Evolutionary conservation across 2,329 filamentous ascomycete species (phyloP), one percentile per base, ranked within the genome.

Genomic region (Exserohilum rostratum): DNA sequence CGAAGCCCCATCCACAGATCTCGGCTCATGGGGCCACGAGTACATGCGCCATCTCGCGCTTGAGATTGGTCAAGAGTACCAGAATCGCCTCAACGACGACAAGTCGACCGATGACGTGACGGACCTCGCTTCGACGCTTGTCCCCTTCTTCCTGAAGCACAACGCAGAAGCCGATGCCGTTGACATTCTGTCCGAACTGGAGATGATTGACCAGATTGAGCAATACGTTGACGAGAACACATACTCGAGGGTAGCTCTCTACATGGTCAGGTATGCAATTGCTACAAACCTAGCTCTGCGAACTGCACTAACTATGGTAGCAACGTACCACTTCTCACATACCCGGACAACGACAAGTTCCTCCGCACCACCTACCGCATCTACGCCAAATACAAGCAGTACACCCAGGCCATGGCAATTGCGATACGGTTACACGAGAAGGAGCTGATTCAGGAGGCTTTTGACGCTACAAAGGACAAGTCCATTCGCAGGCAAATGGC

Each of bases 101-200:
- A 89, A 95, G 74, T 83, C 90, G 22, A 88, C 88, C 18, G 85
- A 91, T 66, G 93, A 99, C 70, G 82, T 99, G 53, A 86, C 92
- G 49, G 88, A 96, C 66, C 86, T 99, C 52, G 90, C 92, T 15
- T 78, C 93, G 58, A 84, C 89, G 33, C 85, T 99, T 29, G 90
- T 99, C 10, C 95, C 96, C 1, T 90, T 96, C 69, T 99, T 98
- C 80, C 83, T 99, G 53, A 91, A 93, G 80, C 96, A 93, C 82
- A 98, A 99, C 68, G 95, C 95, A 44, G 95, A 99, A 79, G 96
- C 95, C 18, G 95, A 99, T 76, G 96, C 95, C 2, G 95, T 99
- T 33, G 95, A 99, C 76, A 83, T 99, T 63, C 87, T 99, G 82
- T 97, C 92, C 73, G 96, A 99, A 79, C 82, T 99, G 55, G 95